Evolutionary conservation across 345 rosid species (phyloP).

Genomic region (Raphanus sativus): DNA sequence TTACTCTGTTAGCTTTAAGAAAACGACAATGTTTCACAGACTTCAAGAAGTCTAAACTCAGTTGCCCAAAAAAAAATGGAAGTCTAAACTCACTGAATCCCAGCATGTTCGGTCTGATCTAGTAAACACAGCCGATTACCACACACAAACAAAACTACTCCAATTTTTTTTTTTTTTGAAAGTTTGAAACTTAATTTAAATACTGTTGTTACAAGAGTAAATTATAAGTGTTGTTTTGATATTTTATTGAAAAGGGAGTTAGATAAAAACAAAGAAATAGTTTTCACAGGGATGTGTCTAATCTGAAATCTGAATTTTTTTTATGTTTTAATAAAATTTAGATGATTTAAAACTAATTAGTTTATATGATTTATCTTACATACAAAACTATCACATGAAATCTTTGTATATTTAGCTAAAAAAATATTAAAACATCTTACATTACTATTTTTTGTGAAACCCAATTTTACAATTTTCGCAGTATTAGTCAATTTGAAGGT

Average conservation of each 20-base stretch:
- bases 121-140: background rate
- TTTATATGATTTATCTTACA: background rate
- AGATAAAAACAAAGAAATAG: background rate
- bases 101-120: constrained; percentile 26
- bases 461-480: no score
- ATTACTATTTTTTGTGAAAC: no score
- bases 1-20: background rate
- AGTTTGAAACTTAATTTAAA: background rate
- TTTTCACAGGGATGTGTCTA: background rate
- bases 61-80: background rate
- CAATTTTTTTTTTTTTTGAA: background rate
- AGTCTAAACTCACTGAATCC: constrained; percentile 1
- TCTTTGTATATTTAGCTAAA: background rate
- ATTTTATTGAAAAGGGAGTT: background rate
- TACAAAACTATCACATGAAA: background rate
- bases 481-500: no score
- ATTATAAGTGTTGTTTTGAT: background rate
- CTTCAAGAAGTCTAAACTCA: background rate
- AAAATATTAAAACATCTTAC: no score
- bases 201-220: background rate
- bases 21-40: constrained; percentile 33
- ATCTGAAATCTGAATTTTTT: background rate
- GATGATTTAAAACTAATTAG: background rate
- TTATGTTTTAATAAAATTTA: no score
- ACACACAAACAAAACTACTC: background rate